These are phyloP conservation scores for Neopestalotiopsis rosae DNA, from an alignment of 2,329 filamentous ascomycete species.

Conservation along the genomic window DNA sequence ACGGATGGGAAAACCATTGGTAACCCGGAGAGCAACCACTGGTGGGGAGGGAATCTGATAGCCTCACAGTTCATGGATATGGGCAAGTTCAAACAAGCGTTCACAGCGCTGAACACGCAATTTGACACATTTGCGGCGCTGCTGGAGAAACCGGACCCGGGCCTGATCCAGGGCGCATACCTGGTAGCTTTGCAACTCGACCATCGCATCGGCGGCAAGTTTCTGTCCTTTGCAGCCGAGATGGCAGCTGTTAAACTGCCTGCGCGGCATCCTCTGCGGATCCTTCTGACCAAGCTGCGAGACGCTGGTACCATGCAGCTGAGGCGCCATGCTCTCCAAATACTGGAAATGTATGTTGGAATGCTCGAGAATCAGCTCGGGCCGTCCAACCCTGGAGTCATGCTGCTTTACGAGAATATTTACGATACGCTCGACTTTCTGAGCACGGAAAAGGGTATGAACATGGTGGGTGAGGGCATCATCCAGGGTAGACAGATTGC, in stretches of 20 bases:
- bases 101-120: background rate
- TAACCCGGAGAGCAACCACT: conserved; percentile 12
- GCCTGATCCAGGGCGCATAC: conserved; percentile 8
- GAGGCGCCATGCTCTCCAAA: background rate
- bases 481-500: conserved; percentile 1
- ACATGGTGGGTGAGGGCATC: background rate
- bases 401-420: conserved; percentile 11
- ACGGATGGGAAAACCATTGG: background rate
- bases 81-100: conserved; percentile 15
- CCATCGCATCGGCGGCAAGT: background rate
- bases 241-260: conserved; percentile 17
- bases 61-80: conserved; percentile 11
- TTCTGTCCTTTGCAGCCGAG: conserved; percentile 15
- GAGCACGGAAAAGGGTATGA: conserved; percentile 1
- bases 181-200: conserved; percentile 8
- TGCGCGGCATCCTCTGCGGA: conserved; percentile 1
- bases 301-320: background rate
- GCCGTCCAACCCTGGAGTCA: conserved; percentile 2
- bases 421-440: conserved; percentile 14
- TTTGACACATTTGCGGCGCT: conserved; percentile 16
- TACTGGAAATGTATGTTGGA: conserved; percentile 10
- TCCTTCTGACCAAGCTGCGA: conserved; percentile 1
- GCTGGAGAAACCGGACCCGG: conserved; percentile 11
- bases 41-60: conserved; percentile 6
- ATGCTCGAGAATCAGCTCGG: conserved; percentile 13